phyloP scores from a whole-genome alignment of 2,329 filamentous ascomycete genomes.

The Venturiaceae sp. region DNA sequence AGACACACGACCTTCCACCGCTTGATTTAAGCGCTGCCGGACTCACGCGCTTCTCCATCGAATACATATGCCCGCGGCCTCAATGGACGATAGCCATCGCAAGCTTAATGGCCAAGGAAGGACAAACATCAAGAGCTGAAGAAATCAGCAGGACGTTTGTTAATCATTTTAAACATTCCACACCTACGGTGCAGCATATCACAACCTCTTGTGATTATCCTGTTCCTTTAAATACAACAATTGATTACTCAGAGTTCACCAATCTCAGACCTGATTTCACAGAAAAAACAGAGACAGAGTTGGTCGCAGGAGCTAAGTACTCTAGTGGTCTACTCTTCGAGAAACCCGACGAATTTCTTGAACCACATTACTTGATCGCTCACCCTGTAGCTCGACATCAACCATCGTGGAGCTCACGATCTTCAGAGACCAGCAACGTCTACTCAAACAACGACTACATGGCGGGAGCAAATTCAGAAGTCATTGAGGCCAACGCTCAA shows the following conservation, averaged over 20 bases:
- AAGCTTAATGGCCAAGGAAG: neutral
- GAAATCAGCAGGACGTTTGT: neutral
- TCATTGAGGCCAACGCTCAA: neutral
- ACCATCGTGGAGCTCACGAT: neutral
- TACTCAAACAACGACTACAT: neutral
- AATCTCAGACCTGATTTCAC: neutral
- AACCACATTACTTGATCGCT: neutral
- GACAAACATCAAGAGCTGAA: neutral
- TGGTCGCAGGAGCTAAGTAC: neutral
- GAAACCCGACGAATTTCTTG: neutral
- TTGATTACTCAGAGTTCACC: neutral
- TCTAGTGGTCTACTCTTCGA: neutral
- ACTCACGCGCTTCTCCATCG: neutral
- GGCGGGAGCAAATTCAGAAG: neutral
- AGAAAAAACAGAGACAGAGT: neutral
- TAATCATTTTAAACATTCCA: neutral
- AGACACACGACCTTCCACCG: neutral
- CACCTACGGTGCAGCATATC: no score
- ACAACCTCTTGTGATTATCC: neutral
- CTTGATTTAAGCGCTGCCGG: neutral
- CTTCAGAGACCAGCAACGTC: neutral
- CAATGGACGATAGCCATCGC: neutral
- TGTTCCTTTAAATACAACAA: neutral
- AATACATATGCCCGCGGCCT: neutral
- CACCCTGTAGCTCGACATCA: neutral